phyloP scores from a whole-genome alignment of 2,329 filamentous ascomycete genomes.

The Paecilomyces formosus region DNA sequence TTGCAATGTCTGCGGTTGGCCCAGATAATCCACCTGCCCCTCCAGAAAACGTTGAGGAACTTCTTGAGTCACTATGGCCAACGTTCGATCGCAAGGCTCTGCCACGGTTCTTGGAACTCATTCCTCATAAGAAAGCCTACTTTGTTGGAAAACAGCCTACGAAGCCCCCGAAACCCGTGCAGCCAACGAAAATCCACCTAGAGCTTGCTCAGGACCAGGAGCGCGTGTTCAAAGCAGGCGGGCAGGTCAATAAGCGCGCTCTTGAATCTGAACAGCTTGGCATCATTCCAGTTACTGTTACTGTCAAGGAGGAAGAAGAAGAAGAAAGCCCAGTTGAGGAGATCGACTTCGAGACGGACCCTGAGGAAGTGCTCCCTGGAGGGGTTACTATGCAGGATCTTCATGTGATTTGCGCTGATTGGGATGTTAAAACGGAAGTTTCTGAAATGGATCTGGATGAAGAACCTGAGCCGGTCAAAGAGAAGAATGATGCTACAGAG shows the following conservation, averaged over 20 bases:
- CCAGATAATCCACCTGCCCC: conserved; percentile 60
- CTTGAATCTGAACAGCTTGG: conserved; percentile 50
- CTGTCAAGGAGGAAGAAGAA: conserved; percentile 43
- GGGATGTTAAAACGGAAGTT: conserved; percentile 58
- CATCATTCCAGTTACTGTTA: conserved; percentile 40
- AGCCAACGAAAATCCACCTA: conserved; percentile 80
- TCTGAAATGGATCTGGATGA: conserved; percentile 31
- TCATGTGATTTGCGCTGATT: conserved; percentile 78
- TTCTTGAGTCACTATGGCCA: conserved; percentile 74
- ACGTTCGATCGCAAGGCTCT: conserved; percentile 68
- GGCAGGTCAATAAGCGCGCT: conserved; percentile 47
- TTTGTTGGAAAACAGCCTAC: conserved; percentile 71
- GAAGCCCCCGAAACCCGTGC: conserved; percentile 72
- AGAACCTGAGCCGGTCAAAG: conserved; percentile 7
- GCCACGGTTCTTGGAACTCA: conserved; percentile 72
- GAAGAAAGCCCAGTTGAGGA: conserved; percentile 43
- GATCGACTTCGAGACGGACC: conserved; percentile 47
- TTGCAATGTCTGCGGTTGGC: conserved; percentile 37
- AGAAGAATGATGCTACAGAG: conserved; percentile 43
- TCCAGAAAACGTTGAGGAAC: conserved; percentile 64
- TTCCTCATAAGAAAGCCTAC: conserved; percentile 71
- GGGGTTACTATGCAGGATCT: conserved; percentile 75
- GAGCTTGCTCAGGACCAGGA: conserved; percentile 83
- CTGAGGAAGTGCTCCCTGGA: conserved; percentile 57
- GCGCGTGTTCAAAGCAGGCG: conserved; percentile 71